Percentiles rank a stretch among this genome's conserved stretches.
These are phyloP conservation scores for Lentinula boryana DNA, from an alignment of 768 basidiomycete species.

Conservation along the genomic window DNA sequence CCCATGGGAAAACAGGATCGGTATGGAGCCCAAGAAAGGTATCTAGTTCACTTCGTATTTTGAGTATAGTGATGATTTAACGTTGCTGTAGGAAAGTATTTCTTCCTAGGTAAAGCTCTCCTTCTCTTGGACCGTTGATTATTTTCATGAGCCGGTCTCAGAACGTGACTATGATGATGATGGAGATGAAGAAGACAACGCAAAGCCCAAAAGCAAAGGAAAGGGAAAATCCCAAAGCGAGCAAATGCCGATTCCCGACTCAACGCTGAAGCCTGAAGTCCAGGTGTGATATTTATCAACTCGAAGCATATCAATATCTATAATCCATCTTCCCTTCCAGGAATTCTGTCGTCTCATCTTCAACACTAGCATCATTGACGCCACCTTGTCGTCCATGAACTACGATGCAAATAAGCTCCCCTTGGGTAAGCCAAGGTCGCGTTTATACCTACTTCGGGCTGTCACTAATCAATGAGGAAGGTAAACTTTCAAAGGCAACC, in stretches of 20 bases:
- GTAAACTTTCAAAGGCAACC: conserved; percentile 55
- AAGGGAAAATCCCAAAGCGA: conserved; percentile 23
- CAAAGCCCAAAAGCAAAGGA: conserved; percentile 15
- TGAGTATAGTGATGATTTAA: neutral
- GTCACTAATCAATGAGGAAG: conserved; percentile 19
- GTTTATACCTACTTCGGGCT: neutral
- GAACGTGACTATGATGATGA: conserved; percentile 51
- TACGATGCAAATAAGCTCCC: conserved; percentile 63
- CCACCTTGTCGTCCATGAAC: conserved; percentile 54
- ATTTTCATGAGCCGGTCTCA: conserved; percentile 10
- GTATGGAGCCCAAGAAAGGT: conserved; percentile 49
- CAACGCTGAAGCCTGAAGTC: conserved; percentile 34
- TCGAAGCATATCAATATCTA: neutral
- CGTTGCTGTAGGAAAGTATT: conserved; percentile 45
- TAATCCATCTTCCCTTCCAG: conserved; percentile 15
- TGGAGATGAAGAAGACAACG: conserved; percentile 23
- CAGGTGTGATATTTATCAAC: conserved; percentile 24
- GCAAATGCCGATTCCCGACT: conserved; percentile 38
- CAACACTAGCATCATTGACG: conserved; percentile 45
- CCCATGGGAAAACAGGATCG: conserved; percentile 43
- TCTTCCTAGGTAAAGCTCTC: conserved; percentile 41
- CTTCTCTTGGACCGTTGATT: neutral
- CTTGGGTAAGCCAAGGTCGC: conserved; percentile 31
- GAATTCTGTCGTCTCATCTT: conserved; percentile 47
- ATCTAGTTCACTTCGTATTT: neutral